These are phyloP conservation scores for Pseudoneurospora amorphoporcata DNA, from an alignment of 495 filamentous ascomycete genomes.

Conservation along the genomic window DNA sequence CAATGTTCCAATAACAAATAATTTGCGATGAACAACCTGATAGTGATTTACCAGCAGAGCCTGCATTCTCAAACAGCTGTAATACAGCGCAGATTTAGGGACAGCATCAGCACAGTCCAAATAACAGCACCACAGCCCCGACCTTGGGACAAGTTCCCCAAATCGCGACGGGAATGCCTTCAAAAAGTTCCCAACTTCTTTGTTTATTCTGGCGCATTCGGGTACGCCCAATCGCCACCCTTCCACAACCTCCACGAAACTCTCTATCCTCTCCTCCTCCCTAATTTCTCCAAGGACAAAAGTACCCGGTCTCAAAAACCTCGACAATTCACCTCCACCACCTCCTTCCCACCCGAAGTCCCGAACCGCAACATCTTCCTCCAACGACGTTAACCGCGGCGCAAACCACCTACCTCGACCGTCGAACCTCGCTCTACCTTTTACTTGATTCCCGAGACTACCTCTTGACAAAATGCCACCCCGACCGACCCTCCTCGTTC, in stretches of 20 bases:
- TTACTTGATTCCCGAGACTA: not conserved
- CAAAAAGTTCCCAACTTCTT: not conserved
- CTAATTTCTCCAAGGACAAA: not conserved
- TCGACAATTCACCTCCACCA: not conserved
- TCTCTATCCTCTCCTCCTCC: not conserved
- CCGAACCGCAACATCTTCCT: not conserved
- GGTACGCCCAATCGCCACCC: not conserved
- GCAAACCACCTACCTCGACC: not conserved
- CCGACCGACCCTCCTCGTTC: not conserved
- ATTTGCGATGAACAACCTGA: not conserved
- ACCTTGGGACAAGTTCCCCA: not conserved
- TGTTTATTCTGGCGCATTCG: not conserved
- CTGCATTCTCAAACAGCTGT: not conserved
- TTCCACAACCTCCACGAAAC: not conserved
- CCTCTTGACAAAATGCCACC: not conserved
- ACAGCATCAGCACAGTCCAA: not conserved
- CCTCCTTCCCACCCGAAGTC: not conserved
- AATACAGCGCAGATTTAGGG: not conserved
- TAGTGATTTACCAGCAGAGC: not conserved
- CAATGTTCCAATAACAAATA: not conserved
- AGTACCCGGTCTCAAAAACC: not conserved
- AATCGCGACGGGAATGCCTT: not conserved
- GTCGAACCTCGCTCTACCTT: not conserved
- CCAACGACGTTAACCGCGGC: not conserved
- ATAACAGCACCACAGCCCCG: not conserved